Evolutionary conservation across 345 rosid species (phyloP).

Genomic region (Geranium brycei): DNA sequence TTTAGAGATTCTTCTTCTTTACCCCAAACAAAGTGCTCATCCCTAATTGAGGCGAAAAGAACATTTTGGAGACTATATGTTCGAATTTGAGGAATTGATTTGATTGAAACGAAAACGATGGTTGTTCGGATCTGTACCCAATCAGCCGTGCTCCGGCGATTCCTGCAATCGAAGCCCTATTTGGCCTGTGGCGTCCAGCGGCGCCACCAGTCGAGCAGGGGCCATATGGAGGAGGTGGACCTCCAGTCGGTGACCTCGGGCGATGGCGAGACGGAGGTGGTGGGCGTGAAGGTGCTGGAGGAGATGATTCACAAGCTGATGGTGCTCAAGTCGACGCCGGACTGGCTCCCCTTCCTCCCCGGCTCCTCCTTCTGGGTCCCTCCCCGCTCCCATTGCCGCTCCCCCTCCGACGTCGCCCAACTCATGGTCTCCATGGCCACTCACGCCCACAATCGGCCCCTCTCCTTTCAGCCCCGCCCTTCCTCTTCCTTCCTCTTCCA

Average conservation of each 20-base stretch:
- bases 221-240: constrained; percentile 22
- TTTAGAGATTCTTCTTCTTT: too few relatives aligned
- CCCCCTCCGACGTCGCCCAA: background rate
- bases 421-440: background rate
- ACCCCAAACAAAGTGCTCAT: too few relatives aligned
- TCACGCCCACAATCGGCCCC: background rate
- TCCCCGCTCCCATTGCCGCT: constrained; percentile 1
- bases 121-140: background rate
- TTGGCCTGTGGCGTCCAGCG: constrained; percentile 5
- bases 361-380: constrained; percentile 47
- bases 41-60: too few relatives aligned
- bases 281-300: constrained; percentile 20
- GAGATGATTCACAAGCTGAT: constrained; percentile 21
- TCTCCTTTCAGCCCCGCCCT: background rate
- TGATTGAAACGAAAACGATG: background rate
- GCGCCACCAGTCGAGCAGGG: constrained; percentile 8
- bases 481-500: background rate
- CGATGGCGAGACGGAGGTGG: constrained; percentile 9
- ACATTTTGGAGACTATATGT: too few relatives aligned
- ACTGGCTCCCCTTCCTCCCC: constrained; percentile 42
- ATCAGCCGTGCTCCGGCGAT: constrained; percentile 2
- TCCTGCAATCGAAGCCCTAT: background rate
- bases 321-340: constrained; percentile 30
- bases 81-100: background rate
- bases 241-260: constrained; percentile 13